A percentile compares a stretch with the other conserved stretches of the same genome.
These are phyloP conservation scores for Tephrocybe rancida DNA, from an alignment of 768 basidiomycete species.

Conservation along the genomic window DNA sequence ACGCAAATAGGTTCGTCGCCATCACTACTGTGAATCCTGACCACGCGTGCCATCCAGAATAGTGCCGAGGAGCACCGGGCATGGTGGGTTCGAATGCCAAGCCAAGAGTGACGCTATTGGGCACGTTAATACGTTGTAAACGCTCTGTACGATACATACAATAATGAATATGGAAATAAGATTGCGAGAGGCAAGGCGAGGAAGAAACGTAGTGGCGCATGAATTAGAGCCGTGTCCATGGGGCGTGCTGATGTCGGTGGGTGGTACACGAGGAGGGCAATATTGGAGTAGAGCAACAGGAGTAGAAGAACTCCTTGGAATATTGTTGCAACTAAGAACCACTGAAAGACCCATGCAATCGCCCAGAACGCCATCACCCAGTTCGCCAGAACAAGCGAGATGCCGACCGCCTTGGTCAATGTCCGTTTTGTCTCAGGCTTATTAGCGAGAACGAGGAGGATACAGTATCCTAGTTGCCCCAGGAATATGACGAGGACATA, in stretches of 20 bases:
- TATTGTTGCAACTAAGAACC: constrained; percentile 77
- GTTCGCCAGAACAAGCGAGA: constrained; percentile 76
- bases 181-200: constrained; percentile 53
- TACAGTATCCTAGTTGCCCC: constrained; percentile 80
- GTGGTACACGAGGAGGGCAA: constrained; percentile 77
- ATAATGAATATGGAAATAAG: constrained; percentile 61
- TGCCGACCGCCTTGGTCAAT: constrained; percentile 78
- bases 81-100: constrained; percentile 53
- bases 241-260: constrained; percentile 59
- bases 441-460: constrained; percentile 69
- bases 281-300: constrained; percentile 76
- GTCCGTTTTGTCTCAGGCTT: constrained; percentile 82
- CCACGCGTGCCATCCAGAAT: constrained; percentile 67
- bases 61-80: constrained; percentile 46
- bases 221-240: constrained; percentile 81
- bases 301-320: constrained; percentile 71
- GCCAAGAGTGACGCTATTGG: constrained; percentile 64
- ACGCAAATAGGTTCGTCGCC: constrained; percentile 59
- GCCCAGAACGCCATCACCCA: constrained; percentile 83
- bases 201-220: constrained; percentile 83
- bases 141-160: constrained; percentile 38
- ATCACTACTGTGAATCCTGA: constrained; percentile 72
- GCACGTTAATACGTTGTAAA: not conserved
- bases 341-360: constrained; percentile 73
- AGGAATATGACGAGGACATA: constrained; percentile 66